Percentiles rank a stretch among this genome's conserved stretches.
phyloP scores from a whole-genome alignment of 1,139 yeast species.

The Yarrowia galli region DNA sequence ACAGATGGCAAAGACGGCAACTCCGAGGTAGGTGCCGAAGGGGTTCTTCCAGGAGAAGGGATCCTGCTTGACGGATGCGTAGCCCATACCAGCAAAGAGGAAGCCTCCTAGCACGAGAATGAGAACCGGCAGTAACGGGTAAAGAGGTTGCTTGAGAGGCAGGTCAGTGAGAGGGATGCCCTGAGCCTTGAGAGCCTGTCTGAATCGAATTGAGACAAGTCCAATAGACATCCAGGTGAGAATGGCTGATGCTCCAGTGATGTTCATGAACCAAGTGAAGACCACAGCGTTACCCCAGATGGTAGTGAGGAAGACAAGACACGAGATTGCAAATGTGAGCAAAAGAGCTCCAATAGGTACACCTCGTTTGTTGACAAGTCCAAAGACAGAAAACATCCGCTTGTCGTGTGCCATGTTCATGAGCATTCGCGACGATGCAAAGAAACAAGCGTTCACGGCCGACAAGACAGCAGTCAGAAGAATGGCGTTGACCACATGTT shows the following conservation, averaged over 20 bases:
- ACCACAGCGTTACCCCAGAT: conserved; percentile 54
- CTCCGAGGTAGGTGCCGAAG: conserved; percentile 46
- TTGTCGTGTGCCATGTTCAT: conserved; percentile 63
- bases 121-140: conserved; percentile 9
- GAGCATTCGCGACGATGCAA: conserved; percentile 62
- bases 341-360: conserved; percentile 60
- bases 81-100: conserved; percentile 56
- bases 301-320: conserved; percentile 54
- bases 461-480: conserved; percentile 61
- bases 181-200: conserved; percentile 58
- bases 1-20: conserved; percentile 44
- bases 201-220: conserved; percentile 58
- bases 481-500: conserved; percentile 57
- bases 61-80: conserved; percentile 54
- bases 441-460: conserved; percentile 64
- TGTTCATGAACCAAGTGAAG: conserved; percentile 62
- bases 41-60: conserved; percentile 50
- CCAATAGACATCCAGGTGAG: conserved; percentile 63
- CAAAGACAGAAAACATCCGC: conserved; percentile 56
- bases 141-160: conserved; percentile 17
- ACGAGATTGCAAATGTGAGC: conserved; percentile 56
- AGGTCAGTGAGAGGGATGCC: conserved; percentile 45
- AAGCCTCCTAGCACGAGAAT: conserved; percentile 21
- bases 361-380: conserved; percentile 59
- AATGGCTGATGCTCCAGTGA: conserved; percentile 62